Evolutionary conservation across 352 stramenopile species (phyloP).

Genomic region (Pythium vanterpoolii): DNA sequence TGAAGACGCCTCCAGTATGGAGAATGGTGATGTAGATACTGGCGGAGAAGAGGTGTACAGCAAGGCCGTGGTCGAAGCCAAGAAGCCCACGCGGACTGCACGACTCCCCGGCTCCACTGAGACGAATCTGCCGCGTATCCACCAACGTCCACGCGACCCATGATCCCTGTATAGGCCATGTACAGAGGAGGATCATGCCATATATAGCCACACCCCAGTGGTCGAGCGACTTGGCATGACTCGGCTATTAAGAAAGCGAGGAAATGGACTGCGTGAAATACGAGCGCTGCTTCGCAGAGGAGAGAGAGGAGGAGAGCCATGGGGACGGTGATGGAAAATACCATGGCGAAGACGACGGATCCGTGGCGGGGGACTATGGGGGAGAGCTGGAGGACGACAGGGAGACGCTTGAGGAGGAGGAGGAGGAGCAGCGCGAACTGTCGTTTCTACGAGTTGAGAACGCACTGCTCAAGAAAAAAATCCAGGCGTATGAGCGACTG

Average conservation of each 20-base stretch:
- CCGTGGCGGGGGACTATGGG: slow-evolving; percentile 8
- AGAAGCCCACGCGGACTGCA: slow-evolving; percentile 14
- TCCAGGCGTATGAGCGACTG: slow-evolving; percentile 58
- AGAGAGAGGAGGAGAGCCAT: slow-evolving; percentile 6
- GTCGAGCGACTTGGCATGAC: not conserved
- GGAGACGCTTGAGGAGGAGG: slow-evolving; percentile 18
- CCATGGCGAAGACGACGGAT: not conserved
- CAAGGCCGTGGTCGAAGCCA: slow-evolving; percentile 7
- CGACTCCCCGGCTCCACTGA: slow-evolving; percentile 7
- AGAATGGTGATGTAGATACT: not conserved
- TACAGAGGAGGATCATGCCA: not conserved
- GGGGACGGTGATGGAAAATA: too few relatives aligned
- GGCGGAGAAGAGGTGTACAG: not conserved
- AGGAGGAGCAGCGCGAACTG: slow-evolving; percentile 40
- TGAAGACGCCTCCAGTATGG: not conserved
- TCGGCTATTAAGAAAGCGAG: not conserved
- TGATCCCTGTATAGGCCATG: not conserved
- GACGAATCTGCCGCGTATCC: slow-evolving; percentile 19
- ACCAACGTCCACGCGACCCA: slow-evolving; percentile 1
- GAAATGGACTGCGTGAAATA: not conserved
- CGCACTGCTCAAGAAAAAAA: slow-evolving; percentile 58
- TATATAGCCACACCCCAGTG: slow-evolving; percentile 1
- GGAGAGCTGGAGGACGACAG: not conserved
- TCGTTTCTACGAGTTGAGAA: slow-evolving; percentile 60
- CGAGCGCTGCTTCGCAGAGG: not conserved